Base-by-base conservation (phyloP, 2,329 filamentous ascomycete species). In the Waltergamsia citrina region DNA sequence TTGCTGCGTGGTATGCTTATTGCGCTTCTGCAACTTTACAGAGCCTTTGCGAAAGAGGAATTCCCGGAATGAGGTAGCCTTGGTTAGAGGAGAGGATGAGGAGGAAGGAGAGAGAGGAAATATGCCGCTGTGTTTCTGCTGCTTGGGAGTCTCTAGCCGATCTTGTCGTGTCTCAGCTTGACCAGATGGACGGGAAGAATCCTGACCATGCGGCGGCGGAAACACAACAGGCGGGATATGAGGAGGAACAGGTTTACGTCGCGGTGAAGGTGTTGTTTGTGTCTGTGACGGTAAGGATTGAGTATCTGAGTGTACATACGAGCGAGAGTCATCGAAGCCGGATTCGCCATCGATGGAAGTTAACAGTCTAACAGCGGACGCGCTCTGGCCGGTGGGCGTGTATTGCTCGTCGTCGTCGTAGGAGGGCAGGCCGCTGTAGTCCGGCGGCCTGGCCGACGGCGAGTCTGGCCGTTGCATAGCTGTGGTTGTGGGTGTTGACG, bases 341-440 rank as follows among this genome's bases (percentile, higher is more conserved):
- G 28, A 43, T n/a, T 67, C 57, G 30, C 77, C 74, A 48, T 79
- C 75, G 52, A 75, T 64, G 6, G 73, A 78, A 34, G 74, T 79
- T 57, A 81, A 59, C 46, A 81, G 59, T 46, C 76, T 67, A 35
- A 80, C 67, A 40, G 66, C 70, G 22, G 74, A 65, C 29, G 64
- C 55, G 48, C 68, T 69, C 36, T 63, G 57, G 38, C 62, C 60
- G 25, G 59, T 59, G 14, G 63, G 62, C 19, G 62, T 66, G 33
- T 36, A 69, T 34, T 74, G 69, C 46, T 72, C 54, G 33, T 36
- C 69, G 34, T 74, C 69, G 46, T 71, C 67, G 48, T 80, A 78
- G 34, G 56, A 54, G 15, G 69, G 69, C 34, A 74, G 60, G 41
- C 61, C 62, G 25, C 20, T 20, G 47, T 79, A 80, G 42, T 74